A percentile compares a stretch with the other conserved stretches of the same genome.
Evolutionary conservation across 106 monocot genomes (phyloP).

Genomic region (Xerophyta viscosa): DNA sequence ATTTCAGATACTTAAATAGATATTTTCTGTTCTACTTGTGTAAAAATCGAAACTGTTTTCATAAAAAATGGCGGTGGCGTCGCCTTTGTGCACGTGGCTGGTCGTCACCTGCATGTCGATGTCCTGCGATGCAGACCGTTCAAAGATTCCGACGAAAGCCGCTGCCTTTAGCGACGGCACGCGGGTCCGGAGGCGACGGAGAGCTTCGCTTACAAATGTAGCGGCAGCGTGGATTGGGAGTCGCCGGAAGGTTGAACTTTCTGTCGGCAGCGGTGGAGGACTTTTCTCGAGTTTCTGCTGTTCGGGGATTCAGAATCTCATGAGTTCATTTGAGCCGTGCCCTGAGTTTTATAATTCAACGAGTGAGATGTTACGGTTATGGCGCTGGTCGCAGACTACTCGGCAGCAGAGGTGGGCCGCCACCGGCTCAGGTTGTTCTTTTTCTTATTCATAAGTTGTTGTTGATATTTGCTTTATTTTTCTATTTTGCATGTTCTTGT

Average conservation of each 20-base stretch:
- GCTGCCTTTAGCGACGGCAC: neutral
- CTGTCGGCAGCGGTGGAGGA: neutral
- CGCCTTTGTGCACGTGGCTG: slow-evolving; percentile 58
- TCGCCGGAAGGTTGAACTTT: neutral
- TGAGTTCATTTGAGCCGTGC: slow-evolving; percentile 30
- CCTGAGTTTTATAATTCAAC: slow-evolving; percentile 12
- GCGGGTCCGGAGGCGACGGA: neutral
- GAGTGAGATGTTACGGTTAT: slow-evolving; percentile 7
- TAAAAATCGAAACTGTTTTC: neutral
- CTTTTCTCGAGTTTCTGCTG: slow-evolving; percentile 4
- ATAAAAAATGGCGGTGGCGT: slow-evolving; percentile 28
- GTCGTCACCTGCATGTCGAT: slow-evolving; percentile 56
- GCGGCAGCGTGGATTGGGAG: slow-evolving; percentile 1
- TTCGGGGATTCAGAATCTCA: slow-evolving; percentile 16
- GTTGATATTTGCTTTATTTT: no score
- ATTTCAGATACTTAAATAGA: neutral
- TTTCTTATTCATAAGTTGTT: no score
- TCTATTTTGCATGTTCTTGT: no score
- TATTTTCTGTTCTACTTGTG: neutral
- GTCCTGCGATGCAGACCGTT: slow-evolving; percentile 19
- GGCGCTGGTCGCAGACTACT: neutral
- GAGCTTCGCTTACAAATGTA: neutral
- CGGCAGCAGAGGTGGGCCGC: slow-evolving; percentile 4
- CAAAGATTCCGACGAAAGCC: slow-evolving; percentile 1
- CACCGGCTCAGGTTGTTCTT: no score